phyloP scores from a whole-genome alignment of 176 grass and related monocot species.

The Pharus latifolius region DNA sequence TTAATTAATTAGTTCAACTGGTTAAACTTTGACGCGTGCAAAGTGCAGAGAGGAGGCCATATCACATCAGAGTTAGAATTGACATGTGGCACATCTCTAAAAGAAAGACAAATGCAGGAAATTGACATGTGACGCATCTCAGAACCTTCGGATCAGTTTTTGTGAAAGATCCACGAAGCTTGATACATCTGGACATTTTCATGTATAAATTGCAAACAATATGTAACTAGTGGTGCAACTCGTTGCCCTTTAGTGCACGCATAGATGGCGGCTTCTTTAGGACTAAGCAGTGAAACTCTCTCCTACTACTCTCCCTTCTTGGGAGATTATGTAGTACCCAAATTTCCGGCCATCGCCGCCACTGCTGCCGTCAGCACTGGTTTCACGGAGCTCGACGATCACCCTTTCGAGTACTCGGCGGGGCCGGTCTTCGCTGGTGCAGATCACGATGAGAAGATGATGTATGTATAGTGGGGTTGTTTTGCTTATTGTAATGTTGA shows the following conservation, averaged over 20 bases:
- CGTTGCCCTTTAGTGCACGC: not conserved
- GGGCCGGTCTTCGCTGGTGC: not conserved
- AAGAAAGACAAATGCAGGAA: not conserved
- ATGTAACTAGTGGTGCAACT: not conserved
- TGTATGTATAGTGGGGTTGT: not conserved
- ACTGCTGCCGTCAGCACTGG: not conserved
- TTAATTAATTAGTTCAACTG: too few species aligned
- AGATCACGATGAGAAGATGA: not conserved
- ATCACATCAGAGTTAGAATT: constrained; percentile 6
- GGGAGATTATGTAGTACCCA: not conserved
- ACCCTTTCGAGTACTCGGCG: not conserved
- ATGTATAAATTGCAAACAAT: constrained; percentile 21
- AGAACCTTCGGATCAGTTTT: constrained; percentile 33
- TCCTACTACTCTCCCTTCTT: constrained; percentile 20
- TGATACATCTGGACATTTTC: not conserved
- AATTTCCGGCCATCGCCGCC: not conserved
- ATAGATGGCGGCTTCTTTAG: constrained; percentile 43
- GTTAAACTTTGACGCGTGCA: not conserved
- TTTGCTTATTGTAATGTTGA: too few species aligned
- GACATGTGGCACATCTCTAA: constrained; percentile 29
- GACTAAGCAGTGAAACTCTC: constrained; percentile 31
- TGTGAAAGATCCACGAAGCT: constrained; percentile 24
- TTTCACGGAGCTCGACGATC: constrained; percentile 1
- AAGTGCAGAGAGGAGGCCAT: not conserved
- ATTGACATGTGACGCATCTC: constrained; percentile 32